Percentiles rank a stretch among this genome's conserved stretches.
Evolutionary conservation across 768 basidiomycete species (phyloP).

Genomic region (Pulveroboletus sp.): DNA sequence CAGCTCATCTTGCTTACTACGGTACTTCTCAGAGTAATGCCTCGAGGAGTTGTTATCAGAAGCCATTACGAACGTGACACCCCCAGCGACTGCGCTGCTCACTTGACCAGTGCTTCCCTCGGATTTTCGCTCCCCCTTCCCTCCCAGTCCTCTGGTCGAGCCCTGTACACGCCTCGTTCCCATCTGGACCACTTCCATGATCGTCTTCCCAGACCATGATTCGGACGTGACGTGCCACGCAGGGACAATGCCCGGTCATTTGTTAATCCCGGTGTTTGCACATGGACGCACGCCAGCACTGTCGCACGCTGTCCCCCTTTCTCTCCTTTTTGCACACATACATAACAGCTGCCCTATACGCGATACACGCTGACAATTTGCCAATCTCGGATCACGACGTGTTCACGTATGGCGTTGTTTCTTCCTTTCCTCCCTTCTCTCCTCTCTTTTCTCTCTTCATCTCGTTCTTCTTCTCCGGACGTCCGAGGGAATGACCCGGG

Average conservation of each 20-base stretch:
- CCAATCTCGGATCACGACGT: conserved; percentile 1
- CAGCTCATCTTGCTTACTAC: conserved; percentile 1
- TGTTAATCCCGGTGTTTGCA: conserved; percentile 1
- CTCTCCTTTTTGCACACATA: background rate
- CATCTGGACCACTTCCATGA: background rate
- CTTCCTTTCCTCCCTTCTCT: too few relatives aligned
- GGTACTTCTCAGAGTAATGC: background rate
- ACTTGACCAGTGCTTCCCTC: background rate
- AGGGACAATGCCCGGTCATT: background rate
- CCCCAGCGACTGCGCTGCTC: background rate
- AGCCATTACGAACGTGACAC: conserved; percentile 5
- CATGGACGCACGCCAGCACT: background rate
- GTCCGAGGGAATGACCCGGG: conserved; percentile 18
- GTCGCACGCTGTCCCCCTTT: too few relatives aligned
- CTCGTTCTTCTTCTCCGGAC: conserved; percentile 9
- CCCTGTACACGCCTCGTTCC: background rate
- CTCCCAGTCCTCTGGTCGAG: background rate
- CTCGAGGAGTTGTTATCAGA: conserved; percentile 11
- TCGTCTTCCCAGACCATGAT: background rate
- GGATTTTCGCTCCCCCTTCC: background rate
- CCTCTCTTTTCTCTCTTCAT: too few relatives aligned
- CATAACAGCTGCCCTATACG: conserved; percentile 1
- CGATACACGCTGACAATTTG: background rate
- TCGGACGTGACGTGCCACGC: conserved; percentile 1
- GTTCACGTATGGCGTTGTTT: conserved; percentile 3